These are phyloP conservation scores for Eimeria acervulina DNA, from an alignment of 169 alveolate species.

Conservation along the genomic window DNA sequence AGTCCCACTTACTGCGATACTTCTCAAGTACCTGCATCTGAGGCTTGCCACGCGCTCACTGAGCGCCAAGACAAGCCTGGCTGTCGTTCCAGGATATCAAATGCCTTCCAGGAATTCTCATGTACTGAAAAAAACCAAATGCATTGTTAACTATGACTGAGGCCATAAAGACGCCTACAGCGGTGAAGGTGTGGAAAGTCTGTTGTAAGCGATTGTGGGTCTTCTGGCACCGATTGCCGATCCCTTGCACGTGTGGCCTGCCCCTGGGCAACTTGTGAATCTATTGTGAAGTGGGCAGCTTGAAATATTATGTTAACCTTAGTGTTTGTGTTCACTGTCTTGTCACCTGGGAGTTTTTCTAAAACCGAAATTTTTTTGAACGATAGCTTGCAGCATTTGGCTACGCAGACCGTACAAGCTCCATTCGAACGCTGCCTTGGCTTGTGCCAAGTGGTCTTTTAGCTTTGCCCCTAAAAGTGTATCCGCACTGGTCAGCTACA, in stretches of 20 bases:
- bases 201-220: neutral
- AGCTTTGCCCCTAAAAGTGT: neutral
- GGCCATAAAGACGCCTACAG: neutral
- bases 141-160: neutral
- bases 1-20: neutral
- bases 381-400: neutral
- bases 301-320: neutral
- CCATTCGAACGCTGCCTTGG: neutral
- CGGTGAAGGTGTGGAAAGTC: neutral
- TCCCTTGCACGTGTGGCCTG: slow-evolving; percentile 7
- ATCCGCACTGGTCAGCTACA: neutral
- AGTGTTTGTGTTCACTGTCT: neutral
- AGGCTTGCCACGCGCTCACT: neutral
- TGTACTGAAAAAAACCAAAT: neutral
- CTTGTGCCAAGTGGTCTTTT: neutral
- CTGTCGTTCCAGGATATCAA: neutral
- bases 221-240: slow-evolving; percentile 5
- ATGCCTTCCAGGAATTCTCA: neutral
- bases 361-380: neutral
- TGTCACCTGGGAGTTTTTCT: neutral
- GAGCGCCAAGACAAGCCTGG: slow-evolving; percentile 22
- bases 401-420: neutral
- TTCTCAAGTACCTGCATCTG: neutral
- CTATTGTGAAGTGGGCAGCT: too few species aligned
- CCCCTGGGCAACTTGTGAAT: neutral